Base-by-base conservation (phyloP, 352 stramenopile genomes). In the Elongisporangium anandrum region DNA sequence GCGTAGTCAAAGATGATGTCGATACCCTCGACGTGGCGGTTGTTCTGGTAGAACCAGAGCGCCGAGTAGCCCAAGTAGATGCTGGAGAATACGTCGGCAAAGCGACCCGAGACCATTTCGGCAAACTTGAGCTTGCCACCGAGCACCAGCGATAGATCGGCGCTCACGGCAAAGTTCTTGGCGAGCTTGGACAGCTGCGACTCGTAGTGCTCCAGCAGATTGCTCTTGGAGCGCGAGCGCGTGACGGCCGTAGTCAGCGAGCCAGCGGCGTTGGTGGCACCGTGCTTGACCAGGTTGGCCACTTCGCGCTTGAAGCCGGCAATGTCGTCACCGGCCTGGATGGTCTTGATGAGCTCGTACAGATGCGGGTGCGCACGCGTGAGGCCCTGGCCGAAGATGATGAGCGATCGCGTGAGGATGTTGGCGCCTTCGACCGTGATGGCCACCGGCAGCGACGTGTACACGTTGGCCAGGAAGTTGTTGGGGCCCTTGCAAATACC, bases 341-440 rank as follows among this genome's bases (percentile, higher is more conserved):
- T 94, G 8, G 94, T 94, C 70, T 97, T 95, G 61, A 99, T 97
- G n/a, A 99, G 76, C 57, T 98, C 93, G 45, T 98, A 94, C 77
- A 99, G 85, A 68, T 99, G 95, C 56, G 97, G 97, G 76, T 99
- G 97, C 22, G 96, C 97, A 60, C 97, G 92, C 53, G 95, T 99
- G 50, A 99, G 86, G 63, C 97, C 97, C 77, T 99, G 97, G 47
- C 97, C 97, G 74, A 99, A 99, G 71, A 99, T 99, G 70, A 98
- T 97, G 57, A 98, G 92, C 22, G 92, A 98, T 9, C 96, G 86
- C 57, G 97, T 99, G 63, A 99, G 84, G 61, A 98, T 99, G 78
- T 99, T 99, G 39, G 97, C 97, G 52, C 97, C 97, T 66, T 99
- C 97, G 38, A 99, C 96, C 19, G 97, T 99, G 69, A 99, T 99